Evolutionary conservation across 2,329 filamentous ascomycete species (phyloP), one percentile per base, ranked within the genome.

Genomic region (Daldinia eschscholtzii): DNA sequence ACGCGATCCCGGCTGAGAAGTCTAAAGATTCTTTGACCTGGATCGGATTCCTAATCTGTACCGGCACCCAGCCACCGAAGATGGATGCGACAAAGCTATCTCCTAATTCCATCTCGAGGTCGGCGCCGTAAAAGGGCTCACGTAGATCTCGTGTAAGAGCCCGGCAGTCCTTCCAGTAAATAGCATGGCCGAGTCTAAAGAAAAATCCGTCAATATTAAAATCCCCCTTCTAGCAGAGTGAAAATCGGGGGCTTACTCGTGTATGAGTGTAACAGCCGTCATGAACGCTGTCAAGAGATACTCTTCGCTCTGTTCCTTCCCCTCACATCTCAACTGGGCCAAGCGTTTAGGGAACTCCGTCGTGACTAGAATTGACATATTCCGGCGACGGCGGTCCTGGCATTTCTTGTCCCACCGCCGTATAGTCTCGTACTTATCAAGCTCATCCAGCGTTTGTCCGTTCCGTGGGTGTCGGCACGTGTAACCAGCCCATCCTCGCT

Each of bases 101-200:
- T 26, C 79, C 78, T 6, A 80, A 73, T 58, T 80, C 79, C 77
- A 80, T 80, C 60, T 80, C 77, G 6, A 80, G 70, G 46, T 80
- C 79, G 2, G 68, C 74, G 6, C 78, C 79, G 61, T 79, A 80
- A 68, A 76, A 80, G 1, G 79, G 79, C 67, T 80, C 79, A 1
- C 72, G 72, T 44, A 78, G 57, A 23, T 71, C 68, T 28, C 63
- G 63, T 15, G 74, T 75, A 4, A 77, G 68, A 6, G 76, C 73
- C 2, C 76, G 74, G 9, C 72, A 68, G 52, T 79, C 75, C 57
- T 73, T 73, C 79, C 79, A 80, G 72, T 79, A 79, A 18, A 77
- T 63, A 6, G 71, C 78, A 55, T 79, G 78, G 0, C 75, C 78
- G 20, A 80, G 69, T 61, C 78, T 80, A 23, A n/a, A 23, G 37